Evolutionary conservation across 2,329 filamentous ascomycete species (phyloP), one percentile per base, ranked within the genome.

Genomic region (Scolecobasidium constrictum): DNA sequence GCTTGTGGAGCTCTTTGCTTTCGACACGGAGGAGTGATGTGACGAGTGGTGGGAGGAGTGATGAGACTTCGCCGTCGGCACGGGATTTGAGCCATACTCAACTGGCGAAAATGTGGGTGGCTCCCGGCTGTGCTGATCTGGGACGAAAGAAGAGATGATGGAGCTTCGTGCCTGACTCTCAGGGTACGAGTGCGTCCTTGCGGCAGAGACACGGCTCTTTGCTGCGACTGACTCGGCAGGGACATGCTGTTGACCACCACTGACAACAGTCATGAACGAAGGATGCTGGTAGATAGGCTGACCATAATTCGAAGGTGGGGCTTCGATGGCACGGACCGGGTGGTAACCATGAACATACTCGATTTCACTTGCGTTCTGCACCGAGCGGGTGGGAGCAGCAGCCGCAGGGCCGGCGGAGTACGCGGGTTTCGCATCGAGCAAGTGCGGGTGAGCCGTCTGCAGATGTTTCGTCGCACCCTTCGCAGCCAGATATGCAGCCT

Each of bases 251-350:
- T 20, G 26, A 11, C 28, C 23, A 16, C 13, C 19, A n/a, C 23
- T 35, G 19, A 34, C 28, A n/a, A 42, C 43, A 20, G 43, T 40
- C 16, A 16, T 35, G 15, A 42, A 42, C 11, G 37, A 45, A 9
- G 37, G 43, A 19, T 35, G 35, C 16, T 40, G 37, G 26, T 31
- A 31, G 9, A 31, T n/a, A 9, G 26, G 26, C n/a, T 31, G 9
- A n/a, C n/a, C 9, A 28, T 42, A 36, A 42, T 21, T 35, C 19
- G 23, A n/a, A 4, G 39, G 26, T 33, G 40, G 23, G 20, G 39
- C 28, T 35, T 45, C 38, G 28, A 43, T 26, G 21, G 43, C 43
- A 26, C 38, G 43, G 22, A 37, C 34, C 23, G 17, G 12, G 7
- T 19, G 34, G 11, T n/a, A 11, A n/a, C 19, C 36, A 22, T 36